These are phyloP conservation scores for Lobosporangium transversale DNA, from an alignment of 192 early-diverging fungal species.

Conservation along the genomic window DNA sequence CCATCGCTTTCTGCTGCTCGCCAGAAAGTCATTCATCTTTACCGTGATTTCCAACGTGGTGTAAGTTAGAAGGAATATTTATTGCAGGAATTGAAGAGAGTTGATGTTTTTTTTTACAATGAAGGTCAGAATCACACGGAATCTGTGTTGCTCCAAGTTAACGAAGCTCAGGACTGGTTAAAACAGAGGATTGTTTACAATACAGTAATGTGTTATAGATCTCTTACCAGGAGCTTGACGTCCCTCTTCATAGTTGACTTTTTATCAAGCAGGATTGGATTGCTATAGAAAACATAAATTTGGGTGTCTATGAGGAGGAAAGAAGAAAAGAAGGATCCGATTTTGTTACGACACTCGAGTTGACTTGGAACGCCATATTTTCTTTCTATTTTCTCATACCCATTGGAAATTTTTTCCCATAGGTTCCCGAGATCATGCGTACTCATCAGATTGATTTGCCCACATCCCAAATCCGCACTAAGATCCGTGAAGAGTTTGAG, in stretches of 20 bases:
- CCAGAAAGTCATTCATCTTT: slow-evolving; percentile 69
- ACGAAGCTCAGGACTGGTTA: too few species aligned
- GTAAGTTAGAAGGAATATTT: slow-evolving; percentile 49
- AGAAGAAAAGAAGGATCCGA: too few species aligned
- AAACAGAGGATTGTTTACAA: too few species aligned
- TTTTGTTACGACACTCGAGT: background rate
- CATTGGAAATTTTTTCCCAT: too few species aligned
- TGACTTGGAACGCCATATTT: background rate
- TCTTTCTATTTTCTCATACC: background rate
- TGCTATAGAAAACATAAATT: background rate
- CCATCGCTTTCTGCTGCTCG: slow-evolving; percentile 70
- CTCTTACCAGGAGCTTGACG: too few species aligned
- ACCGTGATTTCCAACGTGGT: slow-evolving; percentile 76
- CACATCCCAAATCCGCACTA: slow-evolving; percentile 73
- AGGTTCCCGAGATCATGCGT: slow-evolving; percentile 80
- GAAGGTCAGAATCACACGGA: background rate
- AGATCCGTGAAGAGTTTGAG: slow-evolving; percentile 92
- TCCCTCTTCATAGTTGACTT: background rate
- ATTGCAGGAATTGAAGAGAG: background rate
- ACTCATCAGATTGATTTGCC: slow-evolving; percentile 81
- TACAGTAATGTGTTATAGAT: too few species aligned
- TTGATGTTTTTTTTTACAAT: too few species aligned
- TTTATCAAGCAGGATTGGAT: background rate
- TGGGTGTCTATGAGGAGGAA: too few species aligned
- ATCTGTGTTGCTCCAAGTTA: background rate